Evolutionary conservation across 1,284 basidiomycete genomes (phyloP).

Genomic region (Leccinum angustisporum): DNA sequence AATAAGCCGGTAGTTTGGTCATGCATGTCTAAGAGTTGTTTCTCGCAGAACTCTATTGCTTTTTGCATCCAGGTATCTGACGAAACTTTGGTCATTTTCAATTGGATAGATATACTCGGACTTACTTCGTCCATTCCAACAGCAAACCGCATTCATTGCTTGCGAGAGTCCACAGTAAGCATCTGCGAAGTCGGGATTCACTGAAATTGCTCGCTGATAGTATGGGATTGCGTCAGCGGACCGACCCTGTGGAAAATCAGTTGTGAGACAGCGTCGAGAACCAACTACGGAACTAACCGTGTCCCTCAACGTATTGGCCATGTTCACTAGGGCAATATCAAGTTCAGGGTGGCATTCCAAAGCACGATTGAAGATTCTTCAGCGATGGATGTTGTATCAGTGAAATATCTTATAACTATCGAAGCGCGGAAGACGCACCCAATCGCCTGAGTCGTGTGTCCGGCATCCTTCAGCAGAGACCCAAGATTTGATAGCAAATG

Average conservation of each 20-base stretch:
- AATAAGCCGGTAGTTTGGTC: conserved; percentile 43
- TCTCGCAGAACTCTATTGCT: conserved; percentile 46
- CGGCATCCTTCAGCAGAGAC: conserved; percentile 60
- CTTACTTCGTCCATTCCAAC: conserved; percentile 52
- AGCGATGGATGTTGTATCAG: conserved; percentile 10
- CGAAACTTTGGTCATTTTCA: conserved; percentile 19
- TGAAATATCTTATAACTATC: background rate
- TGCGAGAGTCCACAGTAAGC: conserved; percentile 58
- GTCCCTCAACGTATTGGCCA: conserved; percentile 61
- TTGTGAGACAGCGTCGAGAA: background rate
- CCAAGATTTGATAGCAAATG: conserved; percentile 63
- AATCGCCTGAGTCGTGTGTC: conserved; percentile 51
- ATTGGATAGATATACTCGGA: conserved; percentile 12
- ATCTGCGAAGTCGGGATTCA: conserved; percentile 56
- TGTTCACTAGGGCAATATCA: conserved; percentile 60
- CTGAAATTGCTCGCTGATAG: conserved; percentile 52
- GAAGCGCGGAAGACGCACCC: conserved; percentile 34
- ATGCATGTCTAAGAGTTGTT: conserved; percentile 46
- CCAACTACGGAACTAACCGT: conserved; percentile 32
- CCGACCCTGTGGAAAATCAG: conserved; percentile 38
- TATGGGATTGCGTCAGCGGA: conserved; percentile 54
- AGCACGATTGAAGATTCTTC: conserved; percentile 37
- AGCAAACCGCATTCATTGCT: conserved; percentile 53
- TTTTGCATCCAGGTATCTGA: conserved; percentile 47
- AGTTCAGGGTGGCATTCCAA: conserved; percentile 55